A percentile compares a stretch with the other conserved stretches of the same genome.
phyloP scores from a whole-genome alignment of 495 filamentous ascomycete species.

The Annulohypoxylon moriforme region DNA sequence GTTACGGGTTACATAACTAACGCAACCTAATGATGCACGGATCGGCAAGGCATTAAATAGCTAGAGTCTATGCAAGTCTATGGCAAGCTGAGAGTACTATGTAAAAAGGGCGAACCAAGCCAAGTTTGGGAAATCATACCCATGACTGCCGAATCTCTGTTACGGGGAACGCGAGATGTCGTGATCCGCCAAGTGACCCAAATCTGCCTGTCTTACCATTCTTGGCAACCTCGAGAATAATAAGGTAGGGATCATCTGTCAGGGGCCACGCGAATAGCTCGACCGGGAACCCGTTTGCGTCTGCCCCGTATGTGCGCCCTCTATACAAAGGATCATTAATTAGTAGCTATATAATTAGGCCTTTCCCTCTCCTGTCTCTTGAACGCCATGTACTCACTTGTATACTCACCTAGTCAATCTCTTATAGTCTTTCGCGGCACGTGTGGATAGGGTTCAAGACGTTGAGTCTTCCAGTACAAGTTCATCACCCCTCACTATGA shows the following conservation, averaged over 20 bases:
- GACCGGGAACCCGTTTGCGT: slow-evolving; percentile 27
- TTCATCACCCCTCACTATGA: slow-evolving; percentile 23
- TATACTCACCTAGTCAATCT: background rate
- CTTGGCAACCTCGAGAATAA: slow-evolving; percentile 11
- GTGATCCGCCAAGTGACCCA: slow-evolving; percentile 44
- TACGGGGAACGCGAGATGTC: slow-evolving; percentile 38
- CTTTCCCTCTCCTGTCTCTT: background rate
- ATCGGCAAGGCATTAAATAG: slow-evolving; percentile 22
- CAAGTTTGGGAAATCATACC: slow-evolving; percentile 4
- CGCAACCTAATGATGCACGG: slow-evolving; percentile 33
- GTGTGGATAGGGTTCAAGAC: slow-evolving; percentile 14
- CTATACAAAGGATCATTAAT: slow-evolving; percentile 10
- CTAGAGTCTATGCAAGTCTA: slow-evolving; percentile 5
- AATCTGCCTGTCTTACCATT: slow-evolving; percentile 38
- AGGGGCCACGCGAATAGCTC: slow-evolving; percentile 23
- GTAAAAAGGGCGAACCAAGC: background rate
- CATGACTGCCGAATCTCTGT: slow-evolving; percentile 16
- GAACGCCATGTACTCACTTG: background rate
- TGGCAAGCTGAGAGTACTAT: slow-evolving; percentile 24
- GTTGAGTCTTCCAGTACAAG: slow-evolving; percentile 10
- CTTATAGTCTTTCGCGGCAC: background rate
- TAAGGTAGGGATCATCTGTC: slow-evolving; percentile 40
- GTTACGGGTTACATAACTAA: background rate
- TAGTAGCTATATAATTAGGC: slow-evolving; percentile 23
- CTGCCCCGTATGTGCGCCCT: background rate